phyloP scores from a whole-genome alignment of 2,329 filamentous ascomycete species.

The Trichoderma arundinaceum region DNA sequence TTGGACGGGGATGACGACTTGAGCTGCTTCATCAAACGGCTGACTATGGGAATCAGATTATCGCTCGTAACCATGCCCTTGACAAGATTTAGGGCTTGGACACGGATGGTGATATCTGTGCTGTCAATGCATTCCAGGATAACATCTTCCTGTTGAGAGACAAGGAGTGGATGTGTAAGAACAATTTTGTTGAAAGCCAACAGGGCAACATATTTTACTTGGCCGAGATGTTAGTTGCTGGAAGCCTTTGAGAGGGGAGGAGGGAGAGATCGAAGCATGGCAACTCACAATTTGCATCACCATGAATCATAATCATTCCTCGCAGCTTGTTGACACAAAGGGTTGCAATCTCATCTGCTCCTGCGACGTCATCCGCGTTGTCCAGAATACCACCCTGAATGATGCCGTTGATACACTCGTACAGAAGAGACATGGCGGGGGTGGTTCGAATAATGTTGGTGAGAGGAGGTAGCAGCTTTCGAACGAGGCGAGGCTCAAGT shows the following conservation, averaged over 20 bases:
- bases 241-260: background rate
- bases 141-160: constrained; percentile 92
- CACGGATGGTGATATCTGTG: constrained; percentile 91
- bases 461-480: constrained; percentile 87
- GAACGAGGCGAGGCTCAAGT: constrained; percentile 86
- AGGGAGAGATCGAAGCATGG: background rate
- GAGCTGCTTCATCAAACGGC: constrained; percentile 85
- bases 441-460: constrained; percentile 94
- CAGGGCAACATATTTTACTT: constrained; percentile 96
- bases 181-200: constrained; percentile 97
- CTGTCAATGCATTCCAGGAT: constrained; percentile 97
- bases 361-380: constrained; percentile 76
- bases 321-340: constrained; percentile 91
- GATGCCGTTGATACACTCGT: constrained; percentile 98
- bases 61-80: constrained; percentile 92
- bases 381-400: constrained; percentile 95
- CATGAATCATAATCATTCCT: constrained; percentile 91
- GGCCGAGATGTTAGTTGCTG: constrained; percentile 32
- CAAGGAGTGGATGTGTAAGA: constrained; percentile 81
- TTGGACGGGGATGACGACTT: constrained; percentile 64
- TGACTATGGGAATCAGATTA: constrained; percentile 82
- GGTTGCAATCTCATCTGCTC: constrained; percentile 88
- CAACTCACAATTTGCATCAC: constrained; percentile 84
- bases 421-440: constrained; percentile 95
- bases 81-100: constrained; percentile 88